Evolutionary conservation across 2,329 filamentous ascomycete genomes (phyloP).

Genomic region (Chrysosporium queenslandicum): DNA sequence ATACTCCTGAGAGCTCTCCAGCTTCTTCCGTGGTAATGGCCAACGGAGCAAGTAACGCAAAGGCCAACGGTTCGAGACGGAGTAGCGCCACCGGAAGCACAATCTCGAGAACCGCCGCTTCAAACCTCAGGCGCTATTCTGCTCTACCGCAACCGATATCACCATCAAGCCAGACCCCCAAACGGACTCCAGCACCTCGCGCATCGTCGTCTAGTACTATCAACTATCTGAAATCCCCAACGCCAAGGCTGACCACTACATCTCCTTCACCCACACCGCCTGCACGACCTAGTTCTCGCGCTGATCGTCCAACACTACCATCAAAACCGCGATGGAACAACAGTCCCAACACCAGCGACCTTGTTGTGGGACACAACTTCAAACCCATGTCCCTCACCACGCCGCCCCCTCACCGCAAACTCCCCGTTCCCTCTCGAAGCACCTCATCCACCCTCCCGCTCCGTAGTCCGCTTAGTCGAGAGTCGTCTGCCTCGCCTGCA

Average conservation of each 20-base stretch:
- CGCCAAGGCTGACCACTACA: constrained; percentile 21
- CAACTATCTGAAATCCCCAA: constrained; percentile 14
- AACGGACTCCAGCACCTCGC: constrained; percentile 33
- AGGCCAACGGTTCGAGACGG: constrained; percentile 34
- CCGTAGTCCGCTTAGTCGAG: constrained; percentile 35
- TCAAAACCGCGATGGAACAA: constrained; percentile 61
- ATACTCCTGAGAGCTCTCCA: constrained; percentile 62
- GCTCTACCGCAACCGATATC: constrained; percentile 36
- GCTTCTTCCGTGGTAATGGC: constrained; percentile 54
- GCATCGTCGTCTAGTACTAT: constrained; percentile 20
- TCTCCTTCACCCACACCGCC: constrained; percentile 17
- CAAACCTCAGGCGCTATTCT: constrained; percentile 39
- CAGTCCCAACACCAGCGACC: constrained; percentile 53
- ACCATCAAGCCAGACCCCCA: constrained; percentile 21
- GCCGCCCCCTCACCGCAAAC: constrained; percentile 44
- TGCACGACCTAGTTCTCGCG: constrained; percentile 29
- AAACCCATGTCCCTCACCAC: constrained; percentile 53
- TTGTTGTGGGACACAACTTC: constrained; percentile 60
- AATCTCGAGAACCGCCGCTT: constrained; percentile 32
- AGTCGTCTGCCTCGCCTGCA: constrained; percentile 34
- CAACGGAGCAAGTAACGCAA: constrained; percentile 40
- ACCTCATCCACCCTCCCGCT: constrained; percentile 33
- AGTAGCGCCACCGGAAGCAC: constrained; percentile 38
- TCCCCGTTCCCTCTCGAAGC: constrained; percentile 26
- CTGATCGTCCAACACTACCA: constrained; percentile 23